Conservation (phyloP, 352 stramenopile genomes). For the Phytophthora hibernalis region DNA sequence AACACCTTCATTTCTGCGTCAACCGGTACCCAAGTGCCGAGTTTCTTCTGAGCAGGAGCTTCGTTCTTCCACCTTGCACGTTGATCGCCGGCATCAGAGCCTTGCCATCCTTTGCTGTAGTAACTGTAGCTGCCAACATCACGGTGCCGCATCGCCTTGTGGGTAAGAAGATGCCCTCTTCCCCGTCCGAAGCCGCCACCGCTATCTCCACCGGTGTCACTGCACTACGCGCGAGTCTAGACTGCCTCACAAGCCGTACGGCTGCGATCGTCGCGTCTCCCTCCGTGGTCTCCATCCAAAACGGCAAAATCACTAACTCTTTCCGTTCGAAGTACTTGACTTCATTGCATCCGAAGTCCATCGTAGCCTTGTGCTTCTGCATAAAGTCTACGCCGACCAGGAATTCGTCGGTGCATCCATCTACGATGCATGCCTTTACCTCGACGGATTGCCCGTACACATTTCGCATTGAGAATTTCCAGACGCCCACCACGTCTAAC, state of each 20-base stretch:
- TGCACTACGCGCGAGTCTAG: background rate
- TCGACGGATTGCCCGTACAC: background rate
- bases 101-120: background rate
- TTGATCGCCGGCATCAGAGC: conserved; percentile 22
- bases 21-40: conserved; percentile 26
- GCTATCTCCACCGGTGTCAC: conserved; percentile 2
- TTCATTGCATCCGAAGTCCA: conserved; percentile 2
- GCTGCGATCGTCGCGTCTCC: background rate
- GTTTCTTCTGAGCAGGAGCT: conserved; percentile 11
- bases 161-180: background rate
- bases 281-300: background rate
- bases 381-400: no score
- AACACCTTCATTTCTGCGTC: conserved; percentile 16
- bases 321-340: background rate
- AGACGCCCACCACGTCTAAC: conserved; percentile 4
- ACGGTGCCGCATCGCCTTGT: background rate
- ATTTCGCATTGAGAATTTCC: background rate
- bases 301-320: background rate
- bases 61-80: background rate
- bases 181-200: background rate
- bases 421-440: conserved; percentile 1
- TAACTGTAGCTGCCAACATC: conserved; percentile 21
- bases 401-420: no score
- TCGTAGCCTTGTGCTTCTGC: background rate
- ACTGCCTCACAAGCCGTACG: background rate